A percentile compares a stretch with the other conserved stretches of the same genome.
Evolutionary conservation across 441 rosid genomes (phyloP).

Genomic region (Pelargonium australe): DNA sequence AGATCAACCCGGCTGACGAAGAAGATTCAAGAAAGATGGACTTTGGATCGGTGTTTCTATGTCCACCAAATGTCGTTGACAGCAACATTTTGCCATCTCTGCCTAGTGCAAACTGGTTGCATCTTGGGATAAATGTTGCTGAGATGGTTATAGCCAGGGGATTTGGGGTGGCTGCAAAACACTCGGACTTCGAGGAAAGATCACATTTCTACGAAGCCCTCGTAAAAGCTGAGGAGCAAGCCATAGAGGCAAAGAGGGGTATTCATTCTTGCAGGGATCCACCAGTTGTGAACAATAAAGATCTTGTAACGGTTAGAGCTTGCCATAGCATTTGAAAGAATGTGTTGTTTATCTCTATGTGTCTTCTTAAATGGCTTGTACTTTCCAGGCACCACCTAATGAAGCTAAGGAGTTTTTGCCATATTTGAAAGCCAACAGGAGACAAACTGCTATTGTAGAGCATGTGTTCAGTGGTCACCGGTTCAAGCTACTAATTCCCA

Average conservation of each 20-base stretch:
- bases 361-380: no score
- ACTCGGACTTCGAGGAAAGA: conserved; percentile 92
- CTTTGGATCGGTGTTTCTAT: conserved; percentile 83
- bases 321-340: no score
- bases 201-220: neutral
- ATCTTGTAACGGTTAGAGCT: neutral
- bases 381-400: neutral
- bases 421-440: neutral
- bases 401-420: neutral
- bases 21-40: conserved; percentile 69
- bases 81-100: no score
- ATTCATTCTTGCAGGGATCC: neutral
- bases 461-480: neutral
- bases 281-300: neutral
- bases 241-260: neutral
- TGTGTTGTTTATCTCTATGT: no score
- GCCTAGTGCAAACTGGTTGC: conserved; percentile 14
- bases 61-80: neutral
- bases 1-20: conserved; percentile 58
- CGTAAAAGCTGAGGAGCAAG: neutral
- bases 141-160: conserved; percentile 81
- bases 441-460: neutral
- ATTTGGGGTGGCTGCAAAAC: conserved; percentile 65
- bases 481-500: neutral
- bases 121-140: conserved; percentile 66